Base-by-base conservation (phyloP, 2,329 filamentous ascomycete species). In the Pseudogymnoascus sp. region DNA sequence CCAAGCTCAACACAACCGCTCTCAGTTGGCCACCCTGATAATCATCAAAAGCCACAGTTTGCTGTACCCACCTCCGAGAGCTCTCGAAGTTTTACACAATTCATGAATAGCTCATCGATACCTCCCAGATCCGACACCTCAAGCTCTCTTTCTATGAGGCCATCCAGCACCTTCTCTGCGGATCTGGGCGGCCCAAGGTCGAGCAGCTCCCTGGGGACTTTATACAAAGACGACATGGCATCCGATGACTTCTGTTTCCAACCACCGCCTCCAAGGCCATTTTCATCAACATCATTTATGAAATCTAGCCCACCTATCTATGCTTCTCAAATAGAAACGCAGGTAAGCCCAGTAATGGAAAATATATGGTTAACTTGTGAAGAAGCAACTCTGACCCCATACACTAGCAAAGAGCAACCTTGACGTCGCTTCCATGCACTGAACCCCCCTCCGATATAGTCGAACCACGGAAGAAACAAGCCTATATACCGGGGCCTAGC, bases 251-350 rank as follows among this genome's bases (percentile, higher is more conserved):
- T 61, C 28, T 28, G 50, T 10, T 61, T 64, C 50, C 64, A 67
- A 28, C 64, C 66, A 36, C 66, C 66, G 25, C 64, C 66, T 25
- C 66, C 66, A 37, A 61, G 34, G 23, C 56, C 37, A 62, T 31
- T 62, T n/a, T 14, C 34, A 14, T 60, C 60, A 21, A 56, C 31
- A 25, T 12, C 40, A 34, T 60, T 38, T n/a, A 28, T 56, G 14
- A 50, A 16, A 14, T 38, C 31, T 18, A 36, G 60, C 4, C 25
- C 61, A 36, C 64, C 63, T 31, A 31, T 67, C 14, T 68, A 66
- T 59, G 11, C 64, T 5, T 62, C 65, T 12, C 70, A 69, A 42
- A 25, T 67, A 21, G 66, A 66, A 36, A 65, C 60, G 64, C 63
- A 67, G 42, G 69, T 70, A 63, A 42, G 67, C 44, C 44, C 25